Percentiles rank a stretch among this genome's conserved stretches.
phyloP scores from a whole-genome alignment of 176 grass and related monocot genomes.

The Oryza coarctata region DNA sequence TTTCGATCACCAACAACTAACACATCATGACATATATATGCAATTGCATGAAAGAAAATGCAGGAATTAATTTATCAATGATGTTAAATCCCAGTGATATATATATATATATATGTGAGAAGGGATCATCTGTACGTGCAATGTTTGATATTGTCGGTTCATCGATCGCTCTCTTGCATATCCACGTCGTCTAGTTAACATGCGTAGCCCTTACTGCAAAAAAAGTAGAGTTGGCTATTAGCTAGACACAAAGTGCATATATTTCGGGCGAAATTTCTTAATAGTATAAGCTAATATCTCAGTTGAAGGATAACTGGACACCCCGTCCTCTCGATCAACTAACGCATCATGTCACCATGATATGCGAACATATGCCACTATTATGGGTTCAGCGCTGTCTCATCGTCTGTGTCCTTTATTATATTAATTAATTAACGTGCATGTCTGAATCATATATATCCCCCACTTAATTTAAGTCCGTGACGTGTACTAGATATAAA shows the following conservation, averaged over 20 bases:
- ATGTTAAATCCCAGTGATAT: neutral
- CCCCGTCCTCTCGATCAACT: neutral
- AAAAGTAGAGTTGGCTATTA: too few relatives aligned
- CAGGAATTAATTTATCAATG: neutral
- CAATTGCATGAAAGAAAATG: too few relatives aligned
- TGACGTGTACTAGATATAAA: neutral
- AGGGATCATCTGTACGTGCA: neutral
- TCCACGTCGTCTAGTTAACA: neutral
- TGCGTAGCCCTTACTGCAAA: neutral
- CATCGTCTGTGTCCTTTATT: neutral
- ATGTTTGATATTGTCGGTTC: neutral
- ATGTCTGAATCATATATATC: neutral
- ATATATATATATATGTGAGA: too few relatives aligned
- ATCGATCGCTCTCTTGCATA: neutral
- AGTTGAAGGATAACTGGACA: neutral
- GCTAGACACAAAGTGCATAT: neutral
- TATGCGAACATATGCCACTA: neutral
- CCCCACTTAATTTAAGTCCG: neutral
- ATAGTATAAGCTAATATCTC: neutral
- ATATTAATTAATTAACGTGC: neutral
- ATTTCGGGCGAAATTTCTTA: neutral
- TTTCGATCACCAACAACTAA: too few relatives aligned
- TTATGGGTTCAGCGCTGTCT: neutral
- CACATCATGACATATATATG: neutral
- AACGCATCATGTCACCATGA: neutral